A percentile compares a stretch with the other conserved stretches of the same genome.
phyloP scores from a whole-genome alignment of 1,284 basidiomycete species.

The Gomphus bonarii region DNA sequence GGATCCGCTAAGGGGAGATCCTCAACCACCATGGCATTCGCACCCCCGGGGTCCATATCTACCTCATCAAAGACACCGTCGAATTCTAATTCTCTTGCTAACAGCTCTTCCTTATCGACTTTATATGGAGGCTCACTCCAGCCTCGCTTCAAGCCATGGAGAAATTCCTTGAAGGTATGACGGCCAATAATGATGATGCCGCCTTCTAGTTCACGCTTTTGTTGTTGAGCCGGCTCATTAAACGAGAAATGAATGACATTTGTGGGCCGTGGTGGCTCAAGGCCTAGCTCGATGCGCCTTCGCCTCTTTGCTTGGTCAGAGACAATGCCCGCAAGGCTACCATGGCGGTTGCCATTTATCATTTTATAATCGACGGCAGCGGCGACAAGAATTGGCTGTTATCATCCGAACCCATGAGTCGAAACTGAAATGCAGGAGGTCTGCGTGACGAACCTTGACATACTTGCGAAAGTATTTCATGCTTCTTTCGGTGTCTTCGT shows the following conservation, averaged over 20 bases:
- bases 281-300: constrained; percentile 48
- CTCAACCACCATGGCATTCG: not conserved
- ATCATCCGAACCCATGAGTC: constrained; percentile 9
- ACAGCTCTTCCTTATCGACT: constrained; percentile 66
- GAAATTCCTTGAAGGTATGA: constrained; percentile 90
- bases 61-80: constrained; percentile 76
- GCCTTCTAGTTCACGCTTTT: constrained; percentile 62
- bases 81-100: constrained; percentile 57
- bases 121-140: constrained; percentile 71
- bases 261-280: constrained; percentile 41
- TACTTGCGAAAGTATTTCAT: constrained; percentile 90
- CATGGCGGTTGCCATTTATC: constrained; percentile 72
- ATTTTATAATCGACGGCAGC: constrained; percentile 91
- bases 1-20: not conserved
- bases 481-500: constrained; percentile 83
- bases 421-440: constrained; percentile 8
- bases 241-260: constrained; percentile 43
- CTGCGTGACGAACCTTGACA: constrained; percentile 66
- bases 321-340: constrained; percentile 71
- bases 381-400: constrained; percentile 85
- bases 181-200: constrained; percentile 86
- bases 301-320: constrained; percentile 61
- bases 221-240: constrained; percentile 44
- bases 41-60: constrained; percentile 24
- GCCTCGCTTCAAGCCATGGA: constrained; percentile 76